Base-by-base conservation (phyloP, 2,329 filamentous ascomycete genomes). In the Aspergillus fructus region DNA sequence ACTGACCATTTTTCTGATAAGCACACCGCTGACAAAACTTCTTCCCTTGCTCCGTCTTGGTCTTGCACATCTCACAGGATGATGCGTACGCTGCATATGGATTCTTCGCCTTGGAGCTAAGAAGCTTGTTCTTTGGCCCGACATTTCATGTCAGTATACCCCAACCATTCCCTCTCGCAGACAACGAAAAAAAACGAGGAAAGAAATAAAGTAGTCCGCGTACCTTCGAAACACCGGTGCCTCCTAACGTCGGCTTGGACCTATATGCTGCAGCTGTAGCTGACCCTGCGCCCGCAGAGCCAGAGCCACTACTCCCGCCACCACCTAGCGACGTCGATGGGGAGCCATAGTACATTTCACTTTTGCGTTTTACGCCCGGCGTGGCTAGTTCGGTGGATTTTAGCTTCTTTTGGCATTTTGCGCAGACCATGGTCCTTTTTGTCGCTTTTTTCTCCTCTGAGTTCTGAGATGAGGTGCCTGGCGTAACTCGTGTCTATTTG, bases 281-380 rank as follows among this genome's bases (percentile, higher is more conserved):
- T 41, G 37, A 19, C 21, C 40, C 47, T 23, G 17, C 45, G 13
- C 40, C 45, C 46, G 11, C 52, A 53, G 27, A 15, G 43, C 27
- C 9, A 9, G 27, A 30, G 9, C 27, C 27, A 30, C 15, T 5
- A 40, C 63, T 58, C 19, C 21, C 77, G 75, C 45, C 74, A 24
- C 71, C 70, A 39, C 72, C 70, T 30, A 70, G 24, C 12, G 68
- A 68, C 48, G 60, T 67, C 12, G 81, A 76, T 1, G 83, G 73
- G 2, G 85, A 87, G 48, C 85, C 85, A 66, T 85, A 82, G 71
- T 87, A 88, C 75, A 88, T 85, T 52, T 88, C 85, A 67, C 74
- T 84, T 78, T 85, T 88, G 75, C 85, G 85, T 74, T 88, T 88
- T 60, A 88, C 85, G 27, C 79, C 82, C 0, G 85, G 85, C 0